A percentile compares a stretch with the other conserved stretches of the same genome.
Evolutionary conservation across 176 grass and related monocot genomes (phyloP).

Genomic region (Phyllostachys edulis): DNA sequence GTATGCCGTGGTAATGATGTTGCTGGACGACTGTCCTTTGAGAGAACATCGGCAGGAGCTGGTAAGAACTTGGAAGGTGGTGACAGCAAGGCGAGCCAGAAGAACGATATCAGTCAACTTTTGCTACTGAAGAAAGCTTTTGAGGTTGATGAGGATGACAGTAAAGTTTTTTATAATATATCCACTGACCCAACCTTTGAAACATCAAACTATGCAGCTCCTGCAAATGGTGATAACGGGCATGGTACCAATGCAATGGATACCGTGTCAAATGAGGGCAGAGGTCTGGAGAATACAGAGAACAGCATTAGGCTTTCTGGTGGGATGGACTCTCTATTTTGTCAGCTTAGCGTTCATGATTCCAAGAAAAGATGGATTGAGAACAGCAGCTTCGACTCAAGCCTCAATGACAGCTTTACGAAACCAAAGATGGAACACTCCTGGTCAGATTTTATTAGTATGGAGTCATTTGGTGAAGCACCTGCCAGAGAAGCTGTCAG

Average conservation of each 20-base stretch:
- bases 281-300: constrained; percentile 14
- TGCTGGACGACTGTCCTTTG: constrained; percentile 1
- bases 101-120: constrained; percentile 21
- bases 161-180: background rate
- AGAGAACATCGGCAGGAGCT: constrained; percentile 14
- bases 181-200: background rate
- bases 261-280: constrained; percentile 9
- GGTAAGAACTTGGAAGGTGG: constrained; percentile 14
- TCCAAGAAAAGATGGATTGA: background rate
- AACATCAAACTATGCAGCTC: background rate
- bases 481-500: constrained; percentile 24
- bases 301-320: background rate
- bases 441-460: constrained; percentile 33
- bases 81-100: background rate
- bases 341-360: background rate
- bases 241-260: constrained; percentile 12
- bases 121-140: constrained; percentile 41
- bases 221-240: constrained; percentile 18
- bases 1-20: constrained; percentile 9
- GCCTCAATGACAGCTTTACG: constrained; percentile 15
- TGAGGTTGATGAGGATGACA: constrained; percentile 10
- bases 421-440: constrained; percentile 19
- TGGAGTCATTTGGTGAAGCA: constrained; percentile 19
- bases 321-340: constrained; percentile 16
- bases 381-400: constrained; percentile 20